Evolutionary conservation across 352 stramenopile species (phyloP).

Genomic region (Globisporangium sylvaticum): DNA sequence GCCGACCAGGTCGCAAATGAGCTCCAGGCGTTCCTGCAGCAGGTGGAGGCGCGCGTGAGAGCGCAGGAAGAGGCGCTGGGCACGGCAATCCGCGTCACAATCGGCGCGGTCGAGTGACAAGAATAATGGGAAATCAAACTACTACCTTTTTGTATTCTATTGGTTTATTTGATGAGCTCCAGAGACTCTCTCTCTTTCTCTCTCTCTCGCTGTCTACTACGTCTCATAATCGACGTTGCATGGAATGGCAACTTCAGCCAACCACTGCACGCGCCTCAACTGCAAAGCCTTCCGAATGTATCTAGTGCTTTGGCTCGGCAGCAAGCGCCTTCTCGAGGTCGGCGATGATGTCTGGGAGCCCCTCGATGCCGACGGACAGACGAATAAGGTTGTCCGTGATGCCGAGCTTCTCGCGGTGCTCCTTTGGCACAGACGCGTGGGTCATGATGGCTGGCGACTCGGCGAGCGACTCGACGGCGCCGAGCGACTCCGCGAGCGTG

Average conservation of each 20-base stretch:
- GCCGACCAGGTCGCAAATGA: constrained; percentile 26
- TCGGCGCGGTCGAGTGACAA: constrained; percentile 32
- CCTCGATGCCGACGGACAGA: constrained; percentile 91
- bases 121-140: constrained; percentile 4
- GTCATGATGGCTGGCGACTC: constrained; percentile 95
- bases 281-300: constrained; percentile 5
- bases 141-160: constrained; percentile 12
- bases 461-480: constrained; percentile 90
- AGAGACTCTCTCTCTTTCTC: background rate
- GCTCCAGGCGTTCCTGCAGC: constrained; percentile 33
- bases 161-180: background rate
- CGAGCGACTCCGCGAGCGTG: constrained; percentile 93
- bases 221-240: constrained; percentile 1
- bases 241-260: background rate
- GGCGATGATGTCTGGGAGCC: constrained; percentile 88
- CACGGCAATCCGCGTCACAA: constrained; percentile 36
- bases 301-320: constrained; percentile 39
- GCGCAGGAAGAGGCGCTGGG: constrained; percentile 39
- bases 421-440: constrained; percentile 88
- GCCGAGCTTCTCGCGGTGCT: constrained; percentile 84
- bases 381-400: constrained; percentile 93
- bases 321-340: constrained; percentile 82
- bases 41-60: constrained; percentile 40
- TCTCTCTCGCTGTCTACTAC: background rate
- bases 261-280: background rate